Conservation (phyloP, 768 basidiomycete species). For the Termitomyces sp. region DNA sequence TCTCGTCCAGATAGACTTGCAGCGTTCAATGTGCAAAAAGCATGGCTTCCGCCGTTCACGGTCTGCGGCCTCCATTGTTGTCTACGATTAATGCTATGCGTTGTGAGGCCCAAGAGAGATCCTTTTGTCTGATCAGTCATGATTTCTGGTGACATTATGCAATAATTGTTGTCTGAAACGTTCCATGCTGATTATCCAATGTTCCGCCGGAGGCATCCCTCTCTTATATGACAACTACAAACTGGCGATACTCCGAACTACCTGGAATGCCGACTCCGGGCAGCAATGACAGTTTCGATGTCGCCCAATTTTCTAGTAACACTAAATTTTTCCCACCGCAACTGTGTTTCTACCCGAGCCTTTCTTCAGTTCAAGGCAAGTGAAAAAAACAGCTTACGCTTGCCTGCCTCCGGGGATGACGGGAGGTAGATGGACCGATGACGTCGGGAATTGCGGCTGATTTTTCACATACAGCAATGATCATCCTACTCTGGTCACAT, state of each 20-base stretch:
- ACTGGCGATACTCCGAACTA: conserved; percentile 2
- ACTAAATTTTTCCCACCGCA: background rate
- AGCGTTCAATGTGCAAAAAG: background rate
- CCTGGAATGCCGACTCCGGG: conserved; percentile 1
- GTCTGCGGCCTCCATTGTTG: background rate
- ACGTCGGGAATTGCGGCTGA: background rate
- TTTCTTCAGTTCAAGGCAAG: background rate
- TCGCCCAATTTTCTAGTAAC: background rate
- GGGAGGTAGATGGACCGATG: background rate
- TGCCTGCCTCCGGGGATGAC: background rate
- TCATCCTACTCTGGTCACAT: background rate
- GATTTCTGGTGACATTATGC: conserved; percentile 1
- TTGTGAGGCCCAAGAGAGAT: background rate
- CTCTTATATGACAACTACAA: background rate
- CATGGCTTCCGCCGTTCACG: conserved; percentile 6
- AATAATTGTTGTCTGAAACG: conserved; percentile 3
- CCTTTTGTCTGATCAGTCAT: conserved; percentile 1
- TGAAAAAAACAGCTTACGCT: background rate
- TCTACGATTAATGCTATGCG: conserved; percentile 6
- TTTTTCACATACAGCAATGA: background rate
- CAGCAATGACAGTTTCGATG: background rate
- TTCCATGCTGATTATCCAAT: conserved; percentile 1
- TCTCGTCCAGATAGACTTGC: background rate
- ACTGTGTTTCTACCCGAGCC: background rate
- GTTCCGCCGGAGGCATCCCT: background rate